Percentiles rank a stretch among this genome's conserved stretches.
Evolutionary conservation across 2,329 filamentous ascomycete species (phyloP).

Genomic region (Parastagonospora avenae): DNA sequence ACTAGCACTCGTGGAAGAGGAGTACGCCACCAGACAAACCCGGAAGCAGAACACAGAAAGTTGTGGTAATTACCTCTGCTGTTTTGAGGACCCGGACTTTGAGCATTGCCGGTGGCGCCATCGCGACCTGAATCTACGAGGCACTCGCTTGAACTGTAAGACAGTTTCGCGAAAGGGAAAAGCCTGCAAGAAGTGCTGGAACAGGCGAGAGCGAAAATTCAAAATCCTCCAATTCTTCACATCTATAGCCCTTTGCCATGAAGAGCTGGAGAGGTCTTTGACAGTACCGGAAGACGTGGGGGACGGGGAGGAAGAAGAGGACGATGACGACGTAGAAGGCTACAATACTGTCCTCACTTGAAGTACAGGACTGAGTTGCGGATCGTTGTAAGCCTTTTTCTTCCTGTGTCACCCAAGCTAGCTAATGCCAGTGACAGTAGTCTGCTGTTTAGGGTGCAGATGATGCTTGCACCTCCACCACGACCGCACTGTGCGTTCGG

Average conservation of each 20-base stretch:
- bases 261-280: conserved; percentile 27
- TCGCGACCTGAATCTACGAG: conserved; percentile 30
- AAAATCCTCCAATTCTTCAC: conserved; percentile 32
- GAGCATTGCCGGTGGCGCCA: conserved; percentile 31
- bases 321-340: conserved; percentile 31
- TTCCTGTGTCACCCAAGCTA: neutral
- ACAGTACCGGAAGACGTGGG: conserved; percentile 19
- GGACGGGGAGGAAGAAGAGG: conserved; percentile 19
- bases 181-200: conserved; percentile 34
- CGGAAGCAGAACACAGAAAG: conserved; percentile 31
- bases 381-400: conserved; percentile 4
- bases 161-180: conserved; percentile 26
- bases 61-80: conserved; percentile 27
- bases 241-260: conserved; percentile 34
- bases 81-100: conserved; percentile 35
- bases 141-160: conserved; percentile 22
- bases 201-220: conserved; percentile 27
- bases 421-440: conserved; percentile 1
- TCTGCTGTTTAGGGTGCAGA: neutral
- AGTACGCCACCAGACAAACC: conserved; percentile 23
- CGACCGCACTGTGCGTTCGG: conserved; percentile 28
- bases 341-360: conserved; percentile 22
- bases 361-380: conserved; percentile 1
- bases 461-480: conserved; percentile 27
- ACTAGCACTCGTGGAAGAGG: conserved; percentile 21